Conservation (phyloP, 2,329 filamentous ascomycete genomes). For the Trichoderma sp. region DNA sequence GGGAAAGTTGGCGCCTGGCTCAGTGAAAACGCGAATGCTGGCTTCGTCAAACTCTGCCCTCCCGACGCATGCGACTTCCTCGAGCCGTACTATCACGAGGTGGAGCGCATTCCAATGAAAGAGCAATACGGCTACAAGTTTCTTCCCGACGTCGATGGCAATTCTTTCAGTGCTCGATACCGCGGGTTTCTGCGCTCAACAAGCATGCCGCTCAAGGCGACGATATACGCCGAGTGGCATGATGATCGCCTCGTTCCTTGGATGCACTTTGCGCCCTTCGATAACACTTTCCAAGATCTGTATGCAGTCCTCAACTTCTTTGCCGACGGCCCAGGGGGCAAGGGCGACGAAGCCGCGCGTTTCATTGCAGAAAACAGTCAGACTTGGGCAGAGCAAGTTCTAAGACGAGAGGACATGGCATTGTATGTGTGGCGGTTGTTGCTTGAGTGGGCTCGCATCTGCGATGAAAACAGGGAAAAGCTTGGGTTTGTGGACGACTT, state of each 20-base stretch:
- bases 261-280: constrained; percentile 70
- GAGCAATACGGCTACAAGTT: constrained; percentile 59
- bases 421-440: constrained; percentile 62
- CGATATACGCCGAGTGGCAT: constrained; percentile 73
- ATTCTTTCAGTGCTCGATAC: constrained; percentile 61
- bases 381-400: constrained; percentile 56
- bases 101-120: constrained; percentile 40
- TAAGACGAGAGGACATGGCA: constrained; percentile 63
- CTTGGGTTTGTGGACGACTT: constrained; percentile 46
- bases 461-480: constrained; percentile 42
- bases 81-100: constrained; percentile 34
- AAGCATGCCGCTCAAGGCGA: constrained; percentile 66
- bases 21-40: constrained; percentile 38
- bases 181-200: constrained; percentile 61
- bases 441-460: constrained; percentile 54
- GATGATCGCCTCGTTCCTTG: constrained; percentile 66
- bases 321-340: constrained; percentile 42
- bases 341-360: constrained; percentile 54
- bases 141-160: constrained; percentile 69
- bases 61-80: constrained; percentile 40
- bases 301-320: constrained; percentile 66
- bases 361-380: constrained; percentile 58
- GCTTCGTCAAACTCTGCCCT: constrained; percentile 44
- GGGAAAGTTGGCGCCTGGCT: constrained; percentile 42
- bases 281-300: constrained; percentile 64